phyloP scores from a whole-genome alignment of 176 grass and related monocot genomes.

The Typha latifolia region DNA sequence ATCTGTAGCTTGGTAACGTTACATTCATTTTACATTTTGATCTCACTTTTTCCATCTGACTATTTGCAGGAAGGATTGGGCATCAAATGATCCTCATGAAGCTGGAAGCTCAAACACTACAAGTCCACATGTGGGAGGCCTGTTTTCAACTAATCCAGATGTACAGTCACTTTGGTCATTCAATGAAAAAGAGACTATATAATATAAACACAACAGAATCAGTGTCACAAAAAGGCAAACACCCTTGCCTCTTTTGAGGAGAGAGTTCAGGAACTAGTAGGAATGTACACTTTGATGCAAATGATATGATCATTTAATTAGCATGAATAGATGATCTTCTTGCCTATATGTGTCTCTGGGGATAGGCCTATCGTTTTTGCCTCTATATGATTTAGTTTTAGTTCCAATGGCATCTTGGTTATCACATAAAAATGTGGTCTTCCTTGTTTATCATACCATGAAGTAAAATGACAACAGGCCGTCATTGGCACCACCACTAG shows the following conservation, averaged over 20 bases:
- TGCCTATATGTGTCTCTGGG: neutral
- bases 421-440: too few species aligned
- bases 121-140: slow-evolving; percentile 27
- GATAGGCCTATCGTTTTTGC: neutral
- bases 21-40: neutral
- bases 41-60: slow-evolving; percentile 9
- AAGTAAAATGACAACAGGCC: too few species aligned
- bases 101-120: slow-evolving; percentile 22
- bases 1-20: neutral
- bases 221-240: neutral
- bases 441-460: too few species aligned
- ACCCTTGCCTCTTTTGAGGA: slow-evolving; percentile 11
- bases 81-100: slow-evolving; percentile 39
- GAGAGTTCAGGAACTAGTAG: neutral
- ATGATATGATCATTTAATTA: slow-evolving; percentile 23
- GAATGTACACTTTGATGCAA: slow-evolving; percentile 2
- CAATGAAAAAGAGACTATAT: slow-evolving; percentile 48
- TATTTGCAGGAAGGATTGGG: slow-evolving; percentile 36
- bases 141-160: slow-evolving; percentile 64
- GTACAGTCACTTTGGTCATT: slow-evolving; percentile 71
- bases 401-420: neutral
- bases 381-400: neutral
- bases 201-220: slow-evolving; percentile 12
- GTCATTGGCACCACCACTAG: too few species aligned
- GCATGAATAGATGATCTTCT: slow-evolving; percentile 17